phyloP scores from a whole-genome alignment of 192 early-diverging fungal species.

The Lobosporangium transversale region DNA sequence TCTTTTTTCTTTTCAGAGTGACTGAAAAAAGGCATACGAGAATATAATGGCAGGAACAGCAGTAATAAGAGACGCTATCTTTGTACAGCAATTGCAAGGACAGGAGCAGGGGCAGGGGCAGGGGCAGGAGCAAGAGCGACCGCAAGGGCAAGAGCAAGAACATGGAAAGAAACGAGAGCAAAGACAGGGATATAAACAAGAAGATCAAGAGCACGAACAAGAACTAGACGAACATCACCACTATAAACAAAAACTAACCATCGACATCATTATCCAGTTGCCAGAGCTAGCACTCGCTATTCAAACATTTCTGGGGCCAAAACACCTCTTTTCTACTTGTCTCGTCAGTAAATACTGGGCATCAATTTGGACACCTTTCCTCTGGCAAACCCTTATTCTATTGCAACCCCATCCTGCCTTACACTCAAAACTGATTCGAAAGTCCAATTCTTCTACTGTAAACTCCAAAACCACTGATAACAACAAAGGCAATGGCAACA shows the following conservation, averaged over 20 bases:
- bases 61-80: too few species aligned
- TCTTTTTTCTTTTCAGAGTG: too few species aligned
- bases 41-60: too few species aligned
- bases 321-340: slow-evolving; percentile 1
- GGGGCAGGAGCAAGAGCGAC: too few species aligned
- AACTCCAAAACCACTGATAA: not conserved
- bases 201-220: too few species aligned
- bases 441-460: not conserved
- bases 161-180: too few species aligned
- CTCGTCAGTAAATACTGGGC: slow-evolving; percentile 15
- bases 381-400: slow-evolving; percentile 14
- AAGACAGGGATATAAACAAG: too few species aligned
- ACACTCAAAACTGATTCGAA: not conserved
- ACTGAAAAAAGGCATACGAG: too few species aligned
- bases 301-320: not conserved
- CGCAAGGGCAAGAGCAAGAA: too few species aligned
- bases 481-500: not conserved
- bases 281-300: slow-evolving; percentile 21
- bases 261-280: not conserved
- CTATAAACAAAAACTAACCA: not conserved
- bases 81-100: too few species aligned
- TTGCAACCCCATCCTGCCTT: slow-evolving; percentile 2
- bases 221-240: too few species aligned
- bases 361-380: slow-evolving; percentile 12
- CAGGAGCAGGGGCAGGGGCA: too few species aligned